phyloP scores from a whole-genome alignment of 768 basidiomycete species.

The Trametes punicea region DNA sequence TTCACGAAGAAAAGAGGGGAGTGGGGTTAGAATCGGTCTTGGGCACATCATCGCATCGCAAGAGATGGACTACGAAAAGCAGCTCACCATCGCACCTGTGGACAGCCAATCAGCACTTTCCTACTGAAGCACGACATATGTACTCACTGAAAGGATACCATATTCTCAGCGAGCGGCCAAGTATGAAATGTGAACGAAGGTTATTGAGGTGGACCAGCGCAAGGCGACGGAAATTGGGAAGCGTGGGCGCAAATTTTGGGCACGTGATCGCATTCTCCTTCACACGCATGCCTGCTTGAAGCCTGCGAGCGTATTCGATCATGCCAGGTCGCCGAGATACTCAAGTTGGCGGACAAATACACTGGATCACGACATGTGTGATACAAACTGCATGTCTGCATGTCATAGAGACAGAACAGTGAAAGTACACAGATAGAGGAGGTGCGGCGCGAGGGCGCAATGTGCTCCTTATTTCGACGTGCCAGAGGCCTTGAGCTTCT shows the following conservation, averaged over 20 bases:
- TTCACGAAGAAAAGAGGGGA: neutral
- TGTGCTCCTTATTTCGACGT: conserved; percentile 12
- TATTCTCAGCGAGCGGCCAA: conserved; percentile 28
- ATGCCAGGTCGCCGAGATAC: neutral
- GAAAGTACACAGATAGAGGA: neutral
- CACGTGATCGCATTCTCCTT: conserved; percentile 8
- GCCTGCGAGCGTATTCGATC: neutral
- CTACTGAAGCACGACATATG: neutral
- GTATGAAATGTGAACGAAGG: too few relatives aligned
- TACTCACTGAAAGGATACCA: conserved; percentile 76
- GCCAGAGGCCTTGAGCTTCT: conserved; percentile 53
- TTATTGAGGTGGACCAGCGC: neutral
- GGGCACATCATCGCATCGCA: conserved; percentile 10
- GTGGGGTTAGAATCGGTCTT: conserved; percentile 9
- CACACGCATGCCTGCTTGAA: neutral
- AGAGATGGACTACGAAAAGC: neutral
- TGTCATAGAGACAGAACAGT: neutral
- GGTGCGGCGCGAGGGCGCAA: neutral
- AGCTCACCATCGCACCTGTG: conserved; percentile 67
- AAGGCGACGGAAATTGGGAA: neutral
- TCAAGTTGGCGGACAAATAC: neutral
- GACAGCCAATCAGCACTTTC: neutral
- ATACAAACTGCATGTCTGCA: neutral
- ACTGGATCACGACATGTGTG: too few relatives aligned
- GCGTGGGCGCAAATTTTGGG: conserved; percentile 11